A percentile compares a stretch with the other conserved stretches of the same genome.
phyloP scores from a whole-genome alignment of 2,329 filamentous ascomycete genomes.

The Microcyclospora pomicola region DNA sequence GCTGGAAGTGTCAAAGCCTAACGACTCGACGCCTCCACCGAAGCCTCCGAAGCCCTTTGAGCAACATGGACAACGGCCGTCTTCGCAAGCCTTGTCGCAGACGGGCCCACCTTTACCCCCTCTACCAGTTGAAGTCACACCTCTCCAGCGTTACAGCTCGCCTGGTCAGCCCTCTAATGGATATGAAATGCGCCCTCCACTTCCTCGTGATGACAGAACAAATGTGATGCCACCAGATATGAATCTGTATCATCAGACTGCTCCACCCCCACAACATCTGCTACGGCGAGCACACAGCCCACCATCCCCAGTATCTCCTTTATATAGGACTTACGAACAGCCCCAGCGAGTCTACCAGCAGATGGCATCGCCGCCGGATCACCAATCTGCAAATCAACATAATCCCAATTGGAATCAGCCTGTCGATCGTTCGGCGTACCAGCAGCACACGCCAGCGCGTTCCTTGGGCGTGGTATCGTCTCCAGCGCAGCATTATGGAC shows the following conservation, averaged over 20 bases:
- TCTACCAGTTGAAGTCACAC: constrained; percentile 13
- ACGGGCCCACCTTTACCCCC: constrained; percentile 25
- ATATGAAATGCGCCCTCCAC: constrained; percentile 1
- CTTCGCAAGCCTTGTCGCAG: constrained; percentile 6
- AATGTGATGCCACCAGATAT: too few species aligned
- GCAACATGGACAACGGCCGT: constrained; percentile 12
- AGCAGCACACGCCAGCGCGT: too few species aligned
- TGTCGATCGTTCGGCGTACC: too few species aligned
- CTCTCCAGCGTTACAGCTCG: constrained; percentile 4
- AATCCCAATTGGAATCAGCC: too few species aligned
- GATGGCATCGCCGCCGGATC: too few species aligned
- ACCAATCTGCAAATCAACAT: too few species aligned
- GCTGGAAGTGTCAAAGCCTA: constrained; percentile 5
- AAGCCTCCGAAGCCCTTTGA: constrained; percentile 40
- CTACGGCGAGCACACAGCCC: constrained; percentile 8
- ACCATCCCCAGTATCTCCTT: constrained; percentile 6
- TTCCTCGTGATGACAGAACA: too few species aligned
- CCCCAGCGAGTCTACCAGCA: too few species aligned
- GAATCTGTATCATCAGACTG: background rate
- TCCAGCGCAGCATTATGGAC: constrained; percentile 12
- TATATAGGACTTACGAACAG: background rate
- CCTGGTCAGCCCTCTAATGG: constrained; percentile 8
- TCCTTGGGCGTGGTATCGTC: too few species aligned
- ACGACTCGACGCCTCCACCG: constrained; percentile 27
- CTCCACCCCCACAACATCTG: constrained; percentile 5